These are phyloP conservation scores for Setaria viridis DNA, from an alignment of 202 grass and related monocot genomes.

Conservation along the genomic window DNA sequence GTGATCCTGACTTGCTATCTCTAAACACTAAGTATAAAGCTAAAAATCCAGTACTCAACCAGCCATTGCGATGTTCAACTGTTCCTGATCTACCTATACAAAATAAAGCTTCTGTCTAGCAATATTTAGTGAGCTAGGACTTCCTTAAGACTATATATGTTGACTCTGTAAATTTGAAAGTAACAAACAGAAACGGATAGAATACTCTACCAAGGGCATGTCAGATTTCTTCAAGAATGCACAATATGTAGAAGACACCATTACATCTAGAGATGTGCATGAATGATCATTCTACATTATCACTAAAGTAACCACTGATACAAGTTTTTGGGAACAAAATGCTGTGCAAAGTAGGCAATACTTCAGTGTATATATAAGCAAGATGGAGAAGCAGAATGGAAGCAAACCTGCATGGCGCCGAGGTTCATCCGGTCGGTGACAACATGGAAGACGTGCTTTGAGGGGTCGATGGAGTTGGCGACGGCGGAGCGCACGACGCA, in stretches of 20 bases:
- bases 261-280: conserved; percentile 19
- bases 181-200: background rate
- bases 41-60: conserved; percentile 2
- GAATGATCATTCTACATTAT: background rate
- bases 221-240: background rate
- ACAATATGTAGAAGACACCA: background rate
- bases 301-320: background rate
- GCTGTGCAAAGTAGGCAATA: background rate
- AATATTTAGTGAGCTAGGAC: background rate
- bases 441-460: conserved; percentile 91
- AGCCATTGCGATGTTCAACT: background rate
- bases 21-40: background rate
- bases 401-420: conserved; percentile 88
- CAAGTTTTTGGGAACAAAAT: background rate
- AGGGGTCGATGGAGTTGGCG: conserved; percentile 73
- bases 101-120: background rate
- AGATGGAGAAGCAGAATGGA: background rate
- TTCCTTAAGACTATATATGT: background rate
- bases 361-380: background rate
- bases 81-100: background rate
- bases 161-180: background rate
- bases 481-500: conserved; percentile 93
- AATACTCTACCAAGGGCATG: background rate
- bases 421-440: conserved; percentile 98
- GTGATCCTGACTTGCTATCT: background rate